These are phyloP conservation scores for Kingdonia uniflora DNA, from an alignment of 164 flowering plant genomes.

Conservation along the genomic window DNA sequence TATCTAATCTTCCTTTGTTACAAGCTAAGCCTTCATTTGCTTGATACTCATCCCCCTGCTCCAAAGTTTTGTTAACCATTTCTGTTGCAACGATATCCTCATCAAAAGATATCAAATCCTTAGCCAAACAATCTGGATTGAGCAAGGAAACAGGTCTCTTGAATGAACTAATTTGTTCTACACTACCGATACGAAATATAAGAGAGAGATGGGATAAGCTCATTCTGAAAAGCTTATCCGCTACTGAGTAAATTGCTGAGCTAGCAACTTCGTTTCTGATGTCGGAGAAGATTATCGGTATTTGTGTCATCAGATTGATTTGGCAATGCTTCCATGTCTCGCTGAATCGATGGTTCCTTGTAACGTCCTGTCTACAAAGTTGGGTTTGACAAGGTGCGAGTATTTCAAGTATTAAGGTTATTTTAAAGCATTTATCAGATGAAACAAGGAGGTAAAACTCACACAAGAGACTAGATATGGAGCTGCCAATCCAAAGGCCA, in stretches of 20 bases:
- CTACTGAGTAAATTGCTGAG: conserved; percentile 18
- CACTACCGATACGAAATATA: conserved; percentile 24
- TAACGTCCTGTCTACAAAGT: conserved; percentile 55
- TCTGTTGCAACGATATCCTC: conserved; percentile 11
- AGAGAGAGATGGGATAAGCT: conserved; percentile 41
- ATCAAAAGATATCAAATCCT: conserved; percentile 44
- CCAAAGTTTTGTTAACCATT: not conserved
- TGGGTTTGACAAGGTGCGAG: conserved; percentile 11
- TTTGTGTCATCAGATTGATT: conserved; percentile 56
- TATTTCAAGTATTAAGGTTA: no score
- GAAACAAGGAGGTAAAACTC: conserved; percentile 19
- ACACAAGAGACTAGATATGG: conserved; percentile 43
- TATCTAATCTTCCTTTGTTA: conserved; percentile 15
- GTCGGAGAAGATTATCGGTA: conserved; percentile 52
- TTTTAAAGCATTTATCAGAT: not conserved
- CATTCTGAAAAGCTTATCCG: conserved; percentile 26
- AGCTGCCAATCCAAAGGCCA: conserved; percentile 31
- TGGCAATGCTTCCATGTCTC: conserved; percentile 70
- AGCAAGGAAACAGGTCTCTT: conserved; percentile 25
- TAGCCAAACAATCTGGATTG: conserved; percentile 24
- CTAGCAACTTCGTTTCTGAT: conserved; percentile 74
- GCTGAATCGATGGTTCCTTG: conserved; percentile 19
- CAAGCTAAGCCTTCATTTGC: conserved; percentile 7
- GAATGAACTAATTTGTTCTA: conserved; percentile 9
- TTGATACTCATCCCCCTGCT: conserved; percentile 6